Evolutionary conservation across 164 flowering plant genomes (phyloP).

Genomic region (Cinnamomum chago): DNA sequence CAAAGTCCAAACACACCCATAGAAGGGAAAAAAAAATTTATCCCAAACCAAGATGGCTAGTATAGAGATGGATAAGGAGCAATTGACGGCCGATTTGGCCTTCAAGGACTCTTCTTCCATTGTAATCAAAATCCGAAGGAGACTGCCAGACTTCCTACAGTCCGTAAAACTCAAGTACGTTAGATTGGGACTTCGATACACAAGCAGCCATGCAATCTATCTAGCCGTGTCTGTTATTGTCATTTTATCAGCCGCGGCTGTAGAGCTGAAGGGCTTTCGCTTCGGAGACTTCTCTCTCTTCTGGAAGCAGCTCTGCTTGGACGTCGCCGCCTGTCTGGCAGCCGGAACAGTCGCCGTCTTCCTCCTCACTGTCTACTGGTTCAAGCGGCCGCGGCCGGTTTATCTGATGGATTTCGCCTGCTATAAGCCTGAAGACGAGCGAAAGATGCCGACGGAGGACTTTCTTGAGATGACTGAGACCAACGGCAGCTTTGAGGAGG

Average conservation of each 20-base stretch:
- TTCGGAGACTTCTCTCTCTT: slow-evolving; percentile 8
- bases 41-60: slow-evolving; percentile 19
- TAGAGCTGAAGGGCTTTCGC: slow-evolving; percentile 3
- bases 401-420: slow-evolving; percentile 73
- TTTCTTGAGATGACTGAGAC: slow-evolving; percentile 65
- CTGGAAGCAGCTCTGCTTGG: slow-evolving; percentile 11
- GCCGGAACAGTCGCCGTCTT: slow-evolving; percentile 15
- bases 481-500: slow-evolving; percentile 47
- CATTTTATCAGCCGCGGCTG: slow-evolving; percentile 30
- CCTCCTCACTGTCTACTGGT: slow-evolving; percentile 35
- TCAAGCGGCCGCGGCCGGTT: slow-evolving; percentile 46
- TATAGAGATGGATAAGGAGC: slow-evolving; percentile 71
- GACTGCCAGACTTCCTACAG: slow-evolving; percentile 50
- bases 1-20: neutral
- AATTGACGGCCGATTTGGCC: slow-evolving; percentile 78
- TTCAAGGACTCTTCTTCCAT: slow-evolving; percentile 61
- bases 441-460: slow-evolving; percentile 45
- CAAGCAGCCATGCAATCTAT: slow-evolving; percentile 37
- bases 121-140: slow-evolving; percentile 67
- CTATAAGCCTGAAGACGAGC: slow-evolving; percentile 59
- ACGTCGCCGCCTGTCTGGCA: slow-evolving; percentile 14
- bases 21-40: neutral
- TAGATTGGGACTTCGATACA: slow-evolving; percentile 53
- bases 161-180: slow-evolving; percentile 92
- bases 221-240: slow-evolving; percentile 14